Conservation (phyloP, 352 stramenopile species). For the Saprolegnia diclina region DNA sequence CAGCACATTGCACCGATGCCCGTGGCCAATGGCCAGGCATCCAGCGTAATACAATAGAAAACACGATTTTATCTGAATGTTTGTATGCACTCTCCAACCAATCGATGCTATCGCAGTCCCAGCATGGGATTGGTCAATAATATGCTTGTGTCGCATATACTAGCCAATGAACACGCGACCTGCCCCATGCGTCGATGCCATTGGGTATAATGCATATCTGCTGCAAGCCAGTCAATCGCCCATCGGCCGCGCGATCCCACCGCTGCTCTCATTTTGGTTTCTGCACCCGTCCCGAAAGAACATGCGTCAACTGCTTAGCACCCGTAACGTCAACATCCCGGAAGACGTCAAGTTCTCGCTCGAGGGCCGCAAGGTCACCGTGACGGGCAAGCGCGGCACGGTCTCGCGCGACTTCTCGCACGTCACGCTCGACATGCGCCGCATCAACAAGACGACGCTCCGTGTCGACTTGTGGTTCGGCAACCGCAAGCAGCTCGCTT, state of each 20-base stretch:
- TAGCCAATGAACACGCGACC: not conserved
- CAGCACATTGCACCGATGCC: no score
- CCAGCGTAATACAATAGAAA: not conserved
- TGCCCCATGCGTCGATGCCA: not conserved
- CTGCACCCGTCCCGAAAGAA: conserved; percentile 31
- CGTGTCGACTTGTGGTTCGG: conserved; percentile 99
- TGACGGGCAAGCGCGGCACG: conserved; percentile 93
- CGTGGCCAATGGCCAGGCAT: not conserved
- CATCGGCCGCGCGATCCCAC: not conserved
- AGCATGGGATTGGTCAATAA: no score
- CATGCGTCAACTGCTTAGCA: conserved; percentile 89
- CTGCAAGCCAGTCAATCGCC: conserved; percentile 22
- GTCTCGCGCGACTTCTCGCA: conserved; percentile 97
- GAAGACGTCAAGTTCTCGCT: conserved; percentile 92
- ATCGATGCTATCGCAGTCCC: not conserved
- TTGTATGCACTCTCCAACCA: not conserved
- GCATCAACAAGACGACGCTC: conserved; percentile 88
- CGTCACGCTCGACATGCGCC: conserved; percentile 93
- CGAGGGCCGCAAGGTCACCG: conserved; percentile 92
- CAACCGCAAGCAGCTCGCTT: conserved; percentile 97
- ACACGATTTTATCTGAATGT: not conserved
- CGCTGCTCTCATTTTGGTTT: conserved; percentile 24
- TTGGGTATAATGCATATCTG: conserved; percentile 9
- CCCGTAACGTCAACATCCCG: conserved; percentile 90
- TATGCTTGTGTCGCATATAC: not conserved